phyloP scores from a whole-genome alignment of 1,139 yeast genomes.

The Spencermartinsiella ligniputridi region DNA sequence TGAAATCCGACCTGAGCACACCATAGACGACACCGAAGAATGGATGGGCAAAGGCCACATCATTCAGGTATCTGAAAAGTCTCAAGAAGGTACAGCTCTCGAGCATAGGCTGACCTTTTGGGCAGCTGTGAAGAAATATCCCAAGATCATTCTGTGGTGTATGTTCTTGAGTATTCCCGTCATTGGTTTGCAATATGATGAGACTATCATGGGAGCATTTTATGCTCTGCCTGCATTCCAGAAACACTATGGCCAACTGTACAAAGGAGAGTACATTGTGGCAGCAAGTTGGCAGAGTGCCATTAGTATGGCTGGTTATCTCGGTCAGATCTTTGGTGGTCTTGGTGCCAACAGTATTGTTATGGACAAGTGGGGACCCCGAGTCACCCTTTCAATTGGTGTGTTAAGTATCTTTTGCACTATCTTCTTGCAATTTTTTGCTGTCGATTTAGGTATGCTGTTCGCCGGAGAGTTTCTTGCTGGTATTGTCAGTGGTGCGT shows the following conservation, averaged over 20 bases:
- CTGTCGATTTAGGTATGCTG: slow-evolving; percentile 35
- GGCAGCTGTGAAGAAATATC: slow-evolving; percentile 40
- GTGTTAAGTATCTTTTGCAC: slow-evolving; percentile 32
- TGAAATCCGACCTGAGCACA: neutral
- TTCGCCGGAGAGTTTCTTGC: slow-evolving; percentile 40
- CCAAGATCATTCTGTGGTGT: slow-evolving; percentile 43
- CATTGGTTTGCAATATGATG: slow-evolving; percentile 47
- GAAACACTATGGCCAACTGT: slow-evolving; percentile 35
- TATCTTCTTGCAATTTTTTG: slow-evolving; percentile 42
- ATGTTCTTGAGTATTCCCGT: slow-evolving; percentile 38
- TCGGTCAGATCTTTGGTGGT: slow-evolving; percentile 39
- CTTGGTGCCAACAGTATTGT: slow-evolving; percentile 38
- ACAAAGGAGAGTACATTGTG: slow-evolving; percentile 33
- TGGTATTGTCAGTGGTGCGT: slow-evolving; percentile 45
- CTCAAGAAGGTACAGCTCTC: slow-evolving; percentile 11
- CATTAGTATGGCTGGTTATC: slow-evolving; percentile 35
- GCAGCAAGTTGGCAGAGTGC: slow-evolving; percentile 43
- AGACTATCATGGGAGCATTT: slow-evolving; percentile 35
- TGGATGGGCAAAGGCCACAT: slow-evolving; percentile 5
- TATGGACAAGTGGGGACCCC: slow-evolving; percentile 43
- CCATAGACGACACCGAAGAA: slow-evolving; percentile 1
- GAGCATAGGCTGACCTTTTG: slow-evolving; percentile 43
- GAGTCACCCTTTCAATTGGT: slow-evolving; percentile 34
- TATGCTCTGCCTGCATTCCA: slow-evolving; percentile 41
- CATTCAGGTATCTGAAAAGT: slow-evolving; percentile 4